Conservation (phyloP, 352 stramenopile species). For the Globisporangium rhizosaccharum region DNA sequence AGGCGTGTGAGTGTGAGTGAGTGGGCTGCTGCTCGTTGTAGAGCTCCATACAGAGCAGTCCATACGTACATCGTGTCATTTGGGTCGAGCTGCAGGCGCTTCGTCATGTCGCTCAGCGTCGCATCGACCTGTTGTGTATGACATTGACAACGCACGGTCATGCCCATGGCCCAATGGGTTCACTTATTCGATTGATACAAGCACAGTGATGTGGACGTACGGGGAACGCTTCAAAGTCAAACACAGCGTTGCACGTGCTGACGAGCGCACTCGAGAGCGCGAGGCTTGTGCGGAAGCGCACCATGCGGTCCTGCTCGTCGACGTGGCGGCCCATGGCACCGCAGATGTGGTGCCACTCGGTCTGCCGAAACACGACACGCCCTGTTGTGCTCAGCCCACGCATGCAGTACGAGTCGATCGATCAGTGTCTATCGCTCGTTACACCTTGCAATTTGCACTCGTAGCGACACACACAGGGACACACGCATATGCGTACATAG, state of each 20-base stretch:
- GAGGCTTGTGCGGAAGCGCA: slow-evolving; percentile 69
- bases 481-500: slow-evolving; percentile 13
- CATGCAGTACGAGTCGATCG: background rate
- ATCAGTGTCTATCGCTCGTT: background rate
- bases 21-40: background rate
- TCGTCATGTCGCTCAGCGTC: slow-evolving; percentile 52
- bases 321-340: slow-evolving; percentile 23
- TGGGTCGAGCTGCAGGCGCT: slow-evolving; percentile 38
- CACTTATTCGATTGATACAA: background rate
- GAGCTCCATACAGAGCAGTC: background rate
- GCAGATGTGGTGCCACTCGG: slow-evolving; percentile 72
- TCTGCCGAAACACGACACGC: slow-evolving; percentile 58
- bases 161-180: too few species aligned
- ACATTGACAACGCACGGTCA: slow-evolving; percentile 3
- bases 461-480: slow-evolving; percentile 21
- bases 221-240: slow-evolving; percentile 68
- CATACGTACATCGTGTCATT: slow-evolving; percentile 37
- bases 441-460: background rate
- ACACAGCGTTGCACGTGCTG: slow-evolving; percentile 71
- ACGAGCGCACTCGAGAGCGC: slow-evolving; percentile 57
- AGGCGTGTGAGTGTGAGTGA: too few species aligned
- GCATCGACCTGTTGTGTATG: slow-evolving; percentile 32
- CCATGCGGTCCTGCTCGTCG: slow-evolving; percentile 56
- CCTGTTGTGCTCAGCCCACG: slow-evolving; percentile 16
- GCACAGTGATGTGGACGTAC: slow-evolving; percentile 14